phyloP scores from a whole-genome alignment of 108 stramenopile genomes.

The Discostella pseudostelligera region DNA sequence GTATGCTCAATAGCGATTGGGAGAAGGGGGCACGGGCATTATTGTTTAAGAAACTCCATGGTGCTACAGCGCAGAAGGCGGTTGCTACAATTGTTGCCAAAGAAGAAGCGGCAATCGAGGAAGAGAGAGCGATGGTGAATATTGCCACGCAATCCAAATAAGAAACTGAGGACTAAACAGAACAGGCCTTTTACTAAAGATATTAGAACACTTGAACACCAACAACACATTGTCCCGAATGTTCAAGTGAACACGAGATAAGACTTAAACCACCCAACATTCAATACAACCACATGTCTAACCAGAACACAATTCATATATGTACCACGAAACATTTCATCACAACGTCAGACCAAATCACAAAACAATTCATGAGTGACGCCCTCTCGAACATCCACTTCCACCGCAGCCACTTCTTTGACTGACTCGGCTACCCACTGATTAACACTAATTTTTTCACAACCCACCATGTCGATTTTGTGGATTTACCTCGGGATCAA shows the following conservation, averaged over 20 bases:
- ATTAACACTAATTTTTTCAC: too few species aligned
- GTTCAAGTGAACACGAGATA: constrained; percentile 3
- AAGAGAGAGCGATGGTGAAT: constrained; percentile 18
- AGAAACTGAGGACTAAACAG: neutral
- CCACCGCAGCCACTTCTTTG: too few species aligned
- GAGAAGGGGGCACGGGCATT: constrained; percentile 70
- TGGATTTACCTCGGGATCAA: constrained; percentile 24
- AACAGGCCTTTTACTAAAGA: neutral
- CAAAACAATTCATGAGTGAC: neutral
- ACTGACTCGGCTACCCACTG: too few species aligned
- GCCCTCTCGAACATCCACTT: neutral
- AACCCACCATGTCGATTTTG: neutral
- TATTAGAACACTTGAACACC: constrained; percentile 4
- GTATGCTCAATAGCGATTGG: constrained; percentile 88
- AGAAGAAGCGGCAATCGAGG: constrained; percentile 72
- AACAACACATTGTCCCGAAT: constrained; percentile 2
- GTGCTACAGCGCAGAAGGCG: constrained; percentile 48
- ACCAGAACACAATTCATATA: neutral
- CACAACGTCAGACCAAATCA: neutral
- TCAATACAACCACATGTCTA: neutral
- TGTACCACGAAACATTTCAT: neutral
- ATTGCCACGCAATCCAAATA: neutral
- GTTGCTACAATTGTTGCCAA: constrained; percentile 64
- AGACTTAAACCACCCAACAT: neutral
- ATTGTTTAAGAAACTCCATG: constrained; percentile 70